Conservation (phyloP, 768 basidiomycete species). For the Auriscalpium orientale region DNA sequence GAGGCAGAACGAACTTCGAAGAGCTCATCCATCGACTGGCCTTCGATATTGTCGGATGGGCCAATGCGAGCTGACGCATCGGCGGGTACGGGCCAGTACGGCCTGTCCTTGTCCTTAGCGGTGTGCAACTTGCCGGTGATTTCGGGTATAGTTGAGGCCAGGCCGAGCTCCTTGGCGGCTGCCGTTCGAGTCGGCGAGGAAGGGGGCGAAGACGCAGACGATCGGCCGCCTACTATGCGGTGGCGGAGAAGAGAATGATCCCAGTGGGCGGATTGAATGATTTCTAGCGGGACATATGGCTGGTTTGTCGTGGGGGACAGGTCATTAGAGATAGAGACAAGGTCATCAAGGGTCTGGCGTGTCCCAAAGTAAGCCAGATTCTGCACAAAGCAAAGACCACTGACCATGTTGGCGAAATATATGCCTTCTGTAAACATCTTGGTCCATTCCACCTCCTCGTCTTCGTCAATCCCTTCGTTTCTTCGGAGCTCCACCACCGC, state of each 20-base stretch:
- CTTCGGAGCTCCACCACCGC: slow-evolving; percentile 70
- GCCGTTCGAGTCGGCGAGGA: slow-evolving; percentile 26
- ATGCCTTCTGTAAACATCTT: slow-evolving; percentile 70
- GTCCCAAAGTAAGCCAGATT: slow-evolving; percentile 5
- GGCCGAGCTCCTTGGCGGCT: slow-evolving; percentile 58
- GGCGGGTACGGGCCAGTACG: slow-evolving; percentile 57
- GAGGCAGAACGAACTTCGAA: slow-evolving; percentile 33
- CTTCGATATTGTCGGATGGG: slow-evolving; percentile 44
- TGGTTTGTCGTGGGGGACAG: slow-evolving; percentile 62
- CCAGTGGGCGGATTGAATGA: slow-evolving; percentile 79
- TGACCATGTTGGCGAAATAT: slow-evolving; percentile 82
- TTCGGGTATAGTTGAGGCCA: slow-evolving; percentile 47
- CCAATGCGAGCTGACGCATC: slow-evolving; percentile 74
- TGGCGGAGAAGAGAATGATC: slow-evolving; percentile 59
- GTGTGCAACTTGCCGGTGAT: slow-evolving; percentile 29
- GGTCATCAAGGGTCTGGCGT: slow-evolving; percentile 66
- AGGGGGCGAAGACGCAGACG: slow-evolving; percentile 23
- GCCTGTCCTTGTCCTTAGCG: slow-evolving; percentile 21
- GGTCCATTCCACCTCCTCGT: slow-evolving; percentile 66
- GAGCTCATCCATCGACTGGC: slow-evolving; percentile 62
- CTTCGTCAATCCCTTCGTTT: slow-evolving; percentile 39
- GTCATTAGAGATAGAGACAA: slow-evolving; percentile 67
- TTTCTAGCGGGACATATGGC: slow-evolving; percentile 58
- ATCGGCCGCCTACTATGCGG: slow-evolving; percentile 39
- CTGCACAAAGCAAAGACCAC: slow-evolving; percentile 16